phyloP scores from a whole-genome alignment of 2,329 filamentous ascomycete species.

The Metarhizium anisopliae region DNA sequence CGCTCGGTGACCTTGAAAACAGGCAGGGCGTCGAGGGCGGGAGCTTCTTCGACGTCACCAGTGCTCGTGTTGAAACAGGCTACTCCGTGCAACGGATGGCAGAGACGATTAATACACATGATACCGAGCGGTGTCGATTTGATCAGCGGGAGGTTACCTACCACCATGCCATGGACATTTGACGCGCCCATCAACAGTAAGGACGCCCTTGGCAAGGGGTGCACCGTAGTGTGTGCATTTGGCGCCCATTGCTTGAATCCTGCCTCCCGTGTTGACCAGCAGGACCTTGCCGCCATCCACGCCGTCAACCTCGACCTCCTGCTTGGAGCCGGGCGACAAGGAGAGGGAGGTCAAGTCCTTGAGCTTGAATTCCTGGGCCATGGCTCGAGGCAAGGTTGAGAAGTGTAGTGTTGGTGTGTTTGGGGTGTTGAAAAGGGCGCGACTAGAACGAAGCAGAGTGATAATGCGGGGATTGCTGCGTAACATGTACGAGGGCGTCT shows the following conservation, averaged over 20 bases:
- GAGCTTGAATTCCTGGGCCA: slow-evolving; percentile 57
- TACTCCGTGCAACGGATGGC: slow-evolving; percentile 20
- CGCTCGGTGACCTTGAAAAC: slow-evolving; percentile 75
- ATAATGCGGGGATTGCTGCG: neutral
- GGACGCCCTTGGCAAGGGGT: slow-evolving; percentile 75
- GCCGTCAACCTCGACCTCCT: slow-evolving; percentile 85
- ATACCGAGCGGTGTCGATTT: neutral
- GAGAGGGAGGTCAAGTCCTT: slow-evolving; percentile 69
- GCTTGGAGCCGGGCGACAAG: slow-evolving; percentile 72
- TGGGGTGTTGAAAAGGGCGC: neutral
- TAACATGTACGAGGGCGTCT: slow-evolving; percentile 5
- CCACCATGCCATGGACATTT: slow-evolving; percentile 97
- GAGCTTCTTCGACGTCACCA: slow-evolving; percentile 92
- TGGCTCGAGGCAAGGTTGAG: slow-evolving; percentile 24
- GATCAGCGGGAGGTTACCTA: slow-evolving; percentile 29
- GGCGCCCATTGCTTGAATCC: slow-evolving; percentile 69
- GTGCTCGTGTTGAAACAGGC: slow-evolving; percentile 88
- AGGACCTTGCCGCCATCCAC: slow-evolving; percentile 80
- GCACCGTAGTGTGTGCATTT: slow-evolving; percentile 92
- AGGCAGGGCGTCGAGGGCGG: slow-evolving; percentile 76
- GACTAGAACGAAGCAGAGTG: neutral
- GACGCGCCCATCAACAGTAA: slow-evolving; percentile 72
- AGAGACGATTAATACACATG: neutral
- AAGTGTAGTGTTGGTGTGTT: slow-evolving; percentile 8
- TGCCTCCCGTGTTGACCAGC: slow-evolving; percentile 67